These are phyloP conservation scores for Grigorovia jiainica DNA, from an alignment of 805 yeast genomes.

Conservation along the genomic window DNA sequence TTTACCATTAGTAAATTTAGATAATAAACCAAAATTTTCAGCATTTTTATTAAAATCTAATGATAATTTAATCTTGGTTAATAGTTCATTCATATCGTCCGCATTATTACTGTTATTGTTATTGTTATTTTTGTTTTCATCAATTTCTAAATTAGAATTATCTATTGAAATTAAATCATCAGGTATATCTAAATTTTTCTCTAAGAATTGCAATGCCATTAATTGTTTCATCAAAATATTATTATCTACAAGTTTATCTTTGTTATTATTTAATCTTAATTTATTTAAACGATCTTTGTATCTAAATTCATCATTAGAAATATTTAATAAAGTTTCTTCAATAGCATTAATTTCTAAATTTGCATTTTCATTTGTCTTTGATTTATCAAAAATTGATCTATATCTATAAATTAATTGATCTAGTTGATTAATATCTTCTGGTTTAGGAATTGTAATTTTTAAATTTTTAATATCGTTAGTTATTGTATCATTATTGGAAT, in stretches of 20 bases:
- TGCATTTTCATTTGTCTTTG: conserved; percentile 11
- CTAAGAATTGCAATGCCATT: conserved; percentile 51
- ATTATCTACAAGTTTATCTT: conserved; percentile 32
- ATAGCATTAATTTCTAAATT: conserved; percentile 36
- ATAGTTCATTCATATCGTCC: background rate
- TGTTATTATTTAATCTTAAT: conserved; percentile 19
- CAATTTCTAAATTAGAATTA: conserved; percentile 4
- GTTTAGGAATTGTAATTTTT: conserved; percentile 17
- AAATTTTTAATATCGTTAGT: background rate
- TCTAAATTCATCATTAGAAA: conserved; percentile 34
- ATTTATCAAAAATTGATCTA: conserved; percentile 21
- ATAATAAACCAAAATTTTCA: conserved; percentile 23
- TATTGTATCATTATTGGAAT: background rate
- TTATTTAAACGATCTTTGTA: conserved; percentile 25
- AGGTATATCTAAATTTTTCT: conserved; percentile 60
- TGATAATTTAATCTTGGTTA: conserved; percentile 19
- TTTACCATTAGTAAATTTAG: conserved; percentile 17
- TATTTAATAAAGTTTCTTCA: conserved; percentile 31
- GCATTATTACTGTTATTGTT: too few species aligned
- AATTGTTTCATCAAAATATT: conserved; percentile 48
- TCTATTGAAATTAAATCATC: conserved; percentile 35
- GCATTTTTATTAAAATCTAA: conserved; percentile 26
- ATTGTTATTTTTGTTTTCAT: too few species aligned
- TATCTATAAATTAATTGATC: conserved; percentile 27
- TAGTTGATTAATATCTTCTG: conserved; percentile 19